These are phyloP conservation scores for Candida multigemmis DNA, from an alignment of 805 yeast genomes.

Conservation along the genomic window DNA sequence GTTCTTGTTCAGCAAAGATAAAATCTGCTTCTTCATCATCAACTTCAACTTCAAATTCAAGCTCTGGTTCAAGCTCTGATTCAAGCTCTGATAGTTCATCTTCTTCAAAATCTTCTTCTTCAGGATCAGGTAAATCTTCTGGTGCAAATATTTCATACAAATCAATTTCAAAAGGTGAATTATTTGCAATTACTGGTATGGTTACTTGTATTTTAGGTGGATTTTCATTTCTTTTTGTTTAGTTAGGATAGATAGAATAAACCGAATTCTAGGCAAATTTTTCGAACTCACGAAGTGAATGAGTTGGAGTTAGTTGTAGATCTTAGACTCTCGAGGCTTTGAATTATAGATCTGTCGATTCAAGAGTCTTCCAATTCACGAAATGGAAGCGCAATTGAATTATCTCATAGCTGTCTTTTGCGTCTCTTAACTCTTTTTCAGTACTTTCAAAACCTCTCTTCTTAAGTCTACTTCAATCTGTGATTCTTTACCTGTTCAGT, in stretches of 20 bases:
- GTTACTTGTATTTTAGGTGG: slow-evolving; percentile 37
- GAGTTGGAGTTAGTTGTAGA: too few species aligned
- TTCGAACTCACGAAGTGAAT: too few species aligned
- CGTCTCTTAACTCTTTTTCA: too few species aligned
- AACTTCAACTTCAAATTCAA: slow-evolving; percentile 11
- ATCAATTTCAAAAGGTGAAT: slow-evolving; percentile 10
- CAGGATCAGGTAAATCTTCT: slow-evolving; percentile 12
- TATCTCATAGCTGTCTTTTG: too few species aligned
- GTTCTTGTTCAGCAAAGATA: slow-evolving; percentile 17
- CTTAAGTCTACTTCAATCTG: too few species aligned
- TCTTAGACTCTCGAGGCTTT: too few species aligned
- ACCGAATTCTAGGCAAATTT: neutral
- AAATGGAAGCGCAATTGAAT: too few species aligned
- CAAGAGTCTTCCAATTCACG: too few species aligned
- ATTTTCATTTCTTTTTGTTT: slow-evolving; percentile 22
- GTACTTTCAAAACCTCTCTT: too few species aligned
- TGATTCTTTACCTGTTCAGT: too few species aligned
- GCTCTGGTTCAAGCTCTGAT: slow-evolving; percentile 13
- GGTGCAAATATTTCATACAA: slow-evolving; percentile 11
- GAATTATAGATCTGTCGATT: too few species aligned
- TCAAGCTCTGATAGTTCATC: slow-evolving; percentile 12
- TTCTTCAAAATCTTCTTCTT: slow-evolving; percentile 11
- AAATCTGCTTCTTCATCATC: slow-evolving; percentile 7
- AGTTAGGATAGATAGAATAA: slow-evolving; percentile 2
- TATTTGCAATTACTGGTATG: slow-evolving; percentile 23